Evolutionary conservation across 495 filamentous ascomycete genomes (phyloP), one percentile per base, ranked within the genome.

Genomic region (Staphylotrichum longicolle): DNA sequence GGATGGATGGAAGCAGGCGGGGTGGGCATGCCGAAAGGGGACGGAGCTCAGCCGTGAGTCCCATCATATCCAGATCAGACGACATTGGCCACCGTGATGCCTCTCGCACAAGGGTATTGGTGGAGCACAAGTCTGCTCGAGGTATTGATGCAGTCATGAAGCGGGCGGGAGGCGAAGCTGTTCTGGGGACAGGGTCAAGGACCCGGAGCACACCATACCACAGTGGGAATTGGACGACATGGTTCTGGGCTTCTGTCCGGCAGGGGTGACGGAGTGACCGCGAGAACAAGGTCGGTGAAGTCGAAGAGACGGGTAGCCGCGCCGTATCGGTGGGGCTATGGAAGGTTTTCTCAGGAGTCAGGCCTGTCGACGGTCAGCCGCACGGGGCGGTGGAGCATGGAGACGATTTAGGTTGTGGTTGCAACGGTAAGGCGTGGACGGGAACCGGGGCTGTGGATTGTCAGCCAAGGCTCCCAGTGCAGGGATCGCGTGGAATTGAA

Each of bases 271-370:
- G 34, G 49, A 7, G 37, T 35, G 35, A 35, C 14, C 49, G 30
- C 32, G 20, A 12, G 49, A 37, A 15, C 37, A 37, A 39, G 49
- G 32, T 35, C 14, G 49, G 14, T 15, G 9, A 39, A 4, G 34
- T 6, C 6, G 9, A 30, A 27, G 6, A 7, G 46, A 27, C 11
- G n/a, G 46, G 46, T 7, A 30, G 46, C 46, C 15, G 46, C n/a
- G 42, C 42, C 42, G 47, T 48, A 15, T 12, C 27, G 27, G 49
- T 39, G 49, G 49, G 47, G 47, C 49, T 52, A 37, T 20, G 34
- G 49, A 49, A 49, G 15, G 30, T 32, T 49, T 49, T 27, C 20
- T 27, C 20, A 27, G n/a, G n/a, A n/a, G n/a, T n/a, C n/a, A n/a
- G 33, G 12, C 37, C 34, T 15, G 8, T 54, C 7, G 9, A 9